phyloP scores from a whole-genome alignment of 768 basidiomycete species.

The Lactifluus rugatus region DNA sequence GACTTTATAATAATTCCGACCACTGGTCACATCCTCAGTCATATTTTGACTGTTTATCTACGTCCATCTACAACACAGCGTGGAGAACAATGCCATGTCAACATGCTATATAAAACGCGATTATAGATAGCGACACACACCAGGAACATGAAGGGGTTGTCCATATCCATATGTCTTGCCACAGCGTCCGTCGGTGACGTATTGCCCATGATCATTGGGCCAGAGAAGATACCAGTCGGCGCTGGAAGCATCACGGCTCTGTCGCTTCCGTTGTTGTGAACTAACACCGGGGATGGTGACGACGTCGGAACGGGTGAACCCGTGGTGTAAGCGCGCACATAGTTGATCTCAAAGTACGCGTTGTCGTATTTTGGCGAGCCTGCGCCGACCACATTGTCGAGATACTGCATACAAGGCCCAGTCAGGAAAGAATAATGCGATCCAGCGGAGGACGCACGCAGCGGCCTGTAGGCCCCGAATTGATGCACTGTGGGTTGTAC shows the following conservation, averaged over 20 bases:
- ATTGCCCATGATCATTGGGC: neutral
- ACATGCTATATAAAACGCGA: too few relatives aligned
- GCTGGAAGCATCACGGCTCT: neutral
- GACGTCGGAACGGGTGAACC: slow-evolving; percentile 18
- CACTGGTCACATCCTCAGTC: too few relatives aligned
- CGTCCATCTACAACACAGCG: too few relatives aligned
- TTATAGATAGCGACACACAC: neutral
- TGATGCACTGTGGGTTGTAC: slow-evolving; percentile 36
- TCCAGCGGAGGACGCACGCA: slow-evolving; percentile 30
- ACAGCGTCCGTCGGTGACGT: neutral
- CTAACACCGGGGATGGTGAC: slow-evolving; percentile 1
- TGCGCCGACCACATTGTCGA: slow-evolving; percentile 45
- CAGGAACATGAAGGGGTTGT: neutral
- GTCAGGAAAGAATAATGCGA: neutral
- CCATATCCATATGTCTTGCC: neutral
- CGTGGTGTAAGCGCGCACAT: slow-evolving; percentile 52
- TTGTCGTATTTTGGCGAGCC: slow-evolving; percentile 46
- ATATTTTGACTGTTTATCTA: too few relatives aligned
- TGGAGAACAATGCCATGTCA: too few relatives aligned
- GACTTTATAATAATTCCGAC: too few relatives aligned
- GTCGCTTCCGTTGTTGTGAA: neutral
- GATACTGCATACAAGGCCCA: slow-evolving; percentile 30
- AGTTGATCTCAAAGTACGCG: slow-evolving; percentile 60
- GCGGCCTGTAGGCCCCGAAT: slow-evolving; percentile 29
- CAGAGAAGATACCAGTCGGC: slow-evolving; percentile 5